phyloP scores from a whole-genome alignment of 345 rosid species.

The Rhodamnia argentea region DNA sequence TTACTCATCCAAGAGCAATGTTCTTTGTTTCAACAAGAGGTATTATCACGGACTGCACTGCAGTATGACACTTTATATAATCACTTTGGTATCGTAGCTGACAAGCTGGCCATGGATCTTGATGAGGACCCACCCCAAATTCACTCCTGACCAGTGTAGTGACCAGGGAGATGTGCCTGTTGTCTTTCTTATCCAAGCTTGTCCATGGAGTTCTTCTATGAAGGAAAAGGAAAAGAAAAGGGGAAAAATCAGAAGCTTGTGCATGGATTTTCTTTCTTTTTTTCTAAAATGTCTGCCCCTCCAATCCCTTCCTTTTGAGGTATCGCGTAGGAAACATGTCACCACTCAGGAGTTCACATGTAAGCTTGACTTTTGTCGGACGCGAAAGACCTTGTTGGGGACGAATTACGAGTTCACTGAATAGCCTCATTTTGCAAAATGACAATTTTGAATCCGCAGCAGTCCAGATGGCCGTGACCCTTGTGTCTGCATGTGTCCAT shows the following conservation, averaged over 20 bases:
- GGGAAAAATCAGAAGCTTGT: not conserved
- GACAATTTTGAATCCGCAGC: not conserved
- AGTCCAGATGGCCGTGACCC: not conserved
- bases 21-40: not conserved
- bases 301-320: not conserved
- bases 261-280: not conserved
- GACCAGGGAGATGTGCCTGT: not conserved
- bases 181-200: not conserved
- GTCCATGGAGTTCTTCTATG: not conserved
- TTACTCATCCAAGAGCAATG: not conserved
- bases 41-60: not conserved
- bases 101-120: not conserved
- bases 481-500: not conserved
- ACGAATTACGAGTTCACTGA: not conserved
- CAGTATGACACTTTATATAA: not conserved
- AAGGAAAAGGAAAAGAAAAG: not conserved
- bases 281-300: not conserved
- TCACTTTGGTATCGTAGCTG: not conserved
- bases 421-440: not conserved
- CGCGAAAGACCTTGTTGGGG: not conserved
- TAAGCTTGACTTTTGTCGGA: not conserved
- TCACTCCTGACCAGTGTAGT: not conserved
- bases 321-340: too few species aligned
- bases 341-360: not conserved
- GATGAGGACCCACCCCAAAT: not conserved